A percentile compares a stretch with the other conserved stretches of the same genome.
These are phyloP conservation scores for Coemansia sp. DNA, from an alignment of 192 early-diverging fungal species.

Conservation along the genomic window DNA sequence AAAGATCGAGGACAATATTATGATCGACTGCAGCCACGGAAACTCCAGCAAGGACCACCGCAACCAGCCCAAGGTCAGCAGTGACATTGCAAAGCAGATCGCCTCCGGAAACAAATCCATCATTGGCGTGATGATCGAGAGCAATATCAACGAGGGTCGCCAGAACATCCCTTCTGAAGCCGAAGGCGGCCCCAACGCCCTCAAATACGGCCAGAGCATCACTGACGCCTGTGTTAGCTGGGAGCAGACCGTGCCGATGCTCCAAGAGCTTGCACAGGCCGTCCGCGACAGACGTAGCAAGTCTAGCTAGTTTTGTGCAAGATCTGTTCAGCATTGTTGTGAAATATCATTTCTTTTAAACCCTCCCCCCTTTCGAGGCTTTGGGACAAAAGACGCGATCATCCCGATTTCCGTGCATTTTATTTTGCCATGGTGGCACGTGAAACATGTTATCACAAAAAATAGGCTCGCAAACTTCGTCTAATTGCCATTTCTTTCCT, in stretches of 20 bases:
- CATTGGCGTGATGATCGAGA: conserved; percentile 95
- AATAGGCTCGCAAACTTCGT: background rate
- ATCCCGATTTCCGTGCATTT: no score
- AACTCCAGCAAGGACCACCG: conserved; percentile 88
- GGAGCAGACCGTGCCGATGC: conserved; percentile 77
- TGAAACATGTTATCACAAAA: background rate
- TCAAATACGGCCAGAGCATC: conserved; percentile 89
- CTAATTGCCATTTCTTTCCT: background rate
- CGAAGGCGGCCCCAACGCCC: conserved; percentile 58
- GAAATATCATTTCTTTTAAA: background rate
- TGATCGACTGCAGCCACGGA: conserved; percentile 96
- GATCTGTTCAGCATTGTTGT: background rate
- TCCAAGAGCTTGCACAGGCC: conserved; percentile 78
- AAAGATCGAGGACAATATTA: conserved; percentile 69
- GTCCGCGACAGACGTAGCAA: conserved; percentile 50
- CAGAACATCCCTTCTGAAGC: conserved; percentile 78
- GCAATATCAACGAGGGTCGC: conserved; percentile 83
- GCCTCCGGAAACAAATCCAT: conserved; percentile 66
- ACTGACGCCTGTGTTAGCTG: conserved; percentile 94
- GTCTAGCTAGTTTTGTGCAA: background rate
- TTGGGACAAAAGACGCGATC: no score
- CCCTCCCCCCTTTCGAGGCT: background rate
- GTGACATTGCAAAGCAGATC: conserved; percentile 72
- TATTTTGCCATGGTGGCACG: background rate
- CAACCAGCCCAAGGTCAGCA: conserved; percentile 80